Conservation (phyloP, 164 flowering plant genomes). For the grape (Vitis vinifera) region DNA sequence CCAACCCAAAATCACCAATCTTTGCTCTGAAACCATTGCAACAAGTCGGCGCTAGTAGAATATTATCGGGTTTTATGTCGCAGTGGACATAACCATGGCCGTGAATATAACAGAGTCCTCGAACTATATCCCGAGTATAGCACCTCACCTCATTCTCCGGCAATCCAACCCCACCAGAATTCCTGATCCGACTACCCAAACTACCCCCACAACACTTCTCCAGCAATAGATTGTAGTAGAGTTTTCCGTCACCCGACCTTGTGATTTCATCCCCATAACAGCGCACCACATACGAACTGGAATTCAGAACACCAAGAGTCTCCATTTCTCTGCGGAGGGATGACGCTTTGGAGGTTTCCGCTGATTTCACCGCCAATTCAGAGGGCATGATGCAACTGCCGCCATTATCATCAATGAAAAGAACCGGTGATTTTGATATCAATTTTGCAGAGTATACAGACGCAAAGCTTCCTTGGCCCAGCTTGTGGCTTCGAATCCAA, state of each 20-base stretch:
- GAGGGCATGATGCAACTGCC: too few relatives aligned
- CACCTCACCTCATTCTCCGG: not conserved
- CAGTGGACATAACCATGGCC: not conserved
- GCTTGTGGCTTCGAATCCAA: too few relatives aligned
- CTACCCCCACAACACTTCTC: not conserved
- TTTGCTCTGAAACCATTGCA: not conserved
- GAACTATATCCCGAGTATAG: not conserved
- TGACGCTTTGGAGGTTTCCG: not conserved
- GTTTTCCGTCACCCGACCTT: not conserved
- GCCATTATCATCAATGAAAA: too few relatives aligned
- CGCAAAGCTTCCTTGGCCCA: too few relatives aligned
- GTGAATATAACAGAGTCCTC: not conserved
- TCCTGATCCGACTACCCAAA: not conserved
- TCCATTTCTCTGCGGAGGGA: not conserved
- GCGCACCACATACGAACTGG: not conserved
- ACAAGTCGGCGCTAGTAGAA: not conserved
- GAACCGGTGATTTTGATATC: too few relatives aligned
- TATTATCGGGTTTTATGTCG: not conserved
- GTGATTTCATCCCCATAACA: slow-evolving; percentile 2
- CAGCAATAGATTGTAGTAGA: not conserved
- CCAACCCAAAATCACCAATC: not conserved
- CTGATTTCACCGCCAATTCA: not conserved
- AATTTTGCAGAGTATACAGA: too few relatives aligned
- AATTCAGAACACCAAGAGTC: not conserved
- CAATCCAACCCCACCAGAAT: too few relatives aligned